A percentile compares a stretch with the other conserved stretches of the same genome.
phyloP scores from a whole-genome alignment of 306 rosid species.

The Prinsepia uniflora region DNA sequence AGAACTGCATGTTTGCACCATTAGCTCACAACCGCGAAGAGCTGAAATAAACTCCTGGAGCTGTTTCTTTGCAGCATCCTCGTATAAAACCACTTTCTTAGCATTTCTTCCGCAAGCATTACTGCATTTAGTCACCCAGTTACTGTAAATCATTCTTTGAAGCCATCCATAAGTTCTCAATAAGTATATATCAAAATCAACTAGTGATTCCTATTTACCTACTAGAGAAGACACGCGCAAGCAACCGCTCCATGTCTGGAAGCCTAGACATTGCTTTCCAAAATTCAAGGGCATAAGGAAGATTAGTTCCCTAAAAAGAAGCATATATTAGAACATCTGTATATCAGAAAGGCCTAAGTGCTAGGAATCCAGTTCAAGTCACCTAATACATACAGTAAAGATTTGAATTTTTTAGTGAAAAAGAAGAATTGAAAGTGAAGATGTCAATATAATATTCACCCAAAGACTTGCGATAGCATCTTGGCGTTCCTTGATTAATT shows the following conservation, averaged over 20 bases:
- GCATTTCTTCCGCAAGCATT: constrained; percentile 88
- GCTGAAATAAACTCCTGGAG: constrained; percentile 80
- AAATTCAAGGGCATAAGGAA: constrained; percentile 66
- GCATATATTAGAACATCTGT: constrained; percentile 13
- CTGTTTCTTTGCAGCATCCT: constrained; percentile 83
- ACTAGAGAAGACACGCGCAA: constrained; percentile 66
- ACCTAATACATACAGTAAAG: background rate
- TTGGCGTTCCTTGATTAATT: constrained; percentile 76
- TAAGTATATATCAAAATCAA: constrained; percentile 4
- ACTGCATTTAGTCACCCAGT: constrained; percentile 42
- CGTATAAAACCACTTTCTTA: constrained; percentile 71
- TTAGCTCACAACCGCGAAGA: constrained; percentile 78
- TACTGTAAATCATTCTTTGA: constrained; percentile 24
- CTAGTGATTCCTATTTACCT: constrained; percentile 46
- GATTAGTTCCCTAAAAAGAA: constrained; percentile 67
- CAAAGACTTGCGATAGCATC: constrained; percentile 67
- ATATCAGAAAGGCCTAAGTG: background rate
- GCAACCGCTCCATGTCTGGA: constrained; percentile 85
- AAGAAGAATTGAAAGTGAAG: constrained; percentile 6
- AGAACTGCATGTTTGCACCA: constrained; percentile 67
- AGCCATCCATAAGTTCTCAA: constrained; percentile 18
- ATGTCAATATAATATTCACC: constrained; percentile 45
- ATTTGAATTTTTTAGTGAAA: background rate
- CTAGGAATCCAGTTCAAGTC: background rate
- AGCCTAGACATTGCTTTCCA: constrained; percentile 57